Percentiles rank a stretch among this genome's conserved stretches.
Evolutionary conservation across 2,329 filamentous ascomycete genomes (phyloP).

Genomic region (Aaosphaeria pasadenensis): DNA sequence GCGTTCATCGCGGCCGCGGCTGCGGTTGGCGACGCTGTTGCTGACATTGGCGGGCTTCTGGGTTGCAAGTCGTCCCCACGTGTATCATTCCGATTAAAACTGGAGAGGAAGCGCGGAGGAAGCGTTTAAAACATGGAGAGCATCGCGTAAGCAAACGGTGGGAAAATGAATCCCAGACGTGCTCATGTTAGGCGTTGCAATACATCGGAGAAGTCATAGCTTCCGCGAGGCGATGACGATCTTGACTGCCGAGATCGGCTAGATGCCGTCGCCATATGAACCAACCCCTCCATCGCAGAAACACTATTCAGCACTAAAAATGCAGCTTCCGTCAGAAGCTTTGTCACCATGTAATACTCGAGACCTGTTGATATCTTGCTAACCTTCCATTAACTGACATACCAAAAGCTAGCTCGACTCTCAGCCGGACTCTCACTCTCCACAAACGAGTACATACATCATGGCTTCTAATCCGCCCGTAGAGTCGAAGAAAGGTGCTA

Average conservation of each 20-base stretch:
- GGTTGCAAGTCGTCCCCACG: slow-evolving; percentile 1
- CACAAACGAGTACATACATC: too few relatives aligned
- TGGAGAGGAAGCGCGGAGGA: background rate
- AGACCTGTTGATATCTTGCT: too few relatives aligned
- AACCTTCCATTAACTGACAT: too few relatives aligned
- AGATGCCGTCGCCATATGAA: background rate
- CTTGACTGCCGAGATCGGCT: slow-evolving; percentile 26
- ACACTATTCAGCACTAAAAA: background rate
- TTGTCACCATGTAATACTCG: too few relatives aligned
- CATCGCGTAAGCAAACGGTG: background rate
- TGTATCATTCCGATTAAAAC: slow-evolving; percentile 19
- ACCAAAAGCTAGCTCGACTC: too few relatives aligned
- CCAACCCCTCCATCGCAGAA: slow-evolving; percentile 3
- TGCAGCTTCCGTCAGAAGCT: too few relatives aligned
- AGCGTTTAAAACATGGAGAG: background rate
- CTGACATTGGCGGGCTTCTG: slow-evolving; percentile 28
- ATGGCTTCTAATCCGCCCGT: background rate
- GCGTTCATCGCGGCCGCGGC: slow-evolving; percentile 24
- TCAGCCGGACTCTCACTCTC: too few relatives aligned
- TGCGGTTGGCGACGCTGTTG: slow-evolving; percentile 33
- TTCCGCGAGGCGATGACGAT: slow-evolving; percentile 32
- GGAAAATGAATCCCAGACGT: too few relatives aligned
- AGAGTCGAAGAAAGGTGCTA: slow-evolving; percentile 38
- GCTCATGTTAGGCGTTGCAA: background rate
- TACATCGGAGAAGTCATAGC: slow-evolving; percentile 27